These are phyloP conservation scores for Cladobotryum protrusum DNA, from an alignment of 2,329 filamentous ascomycete genomes.

Conservation along the genomic window DNA sequence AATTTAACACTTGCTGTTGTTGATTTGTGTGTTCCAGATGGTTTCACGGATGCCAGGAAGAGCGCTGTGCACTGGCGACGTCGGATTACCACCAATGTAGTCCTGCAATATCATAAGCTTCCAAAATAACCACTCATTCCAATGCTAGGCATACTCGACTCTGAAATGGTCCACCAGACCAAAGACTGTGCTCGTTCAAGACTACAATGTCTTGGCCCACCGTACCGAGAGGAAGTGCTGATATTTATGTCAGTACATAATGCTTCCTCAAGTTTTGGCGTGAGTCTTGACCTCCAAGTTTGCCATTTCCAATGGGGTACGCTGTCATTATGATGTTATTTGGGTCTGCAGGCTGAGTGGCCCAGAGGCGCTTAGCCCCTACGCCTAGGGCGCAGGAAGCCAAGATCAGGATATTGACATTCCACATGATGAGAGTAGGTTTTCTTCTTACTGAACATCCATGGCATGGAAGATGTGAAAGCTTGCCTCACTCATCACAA, in stretches of 20 bases:
- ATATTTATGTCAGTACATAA: not conserved
- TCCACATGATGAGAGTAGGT: no score
- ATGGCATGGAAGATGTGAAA: no score
- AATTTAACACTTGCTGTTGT: conserved; percentile 1
- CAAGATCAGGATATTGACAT: no score
- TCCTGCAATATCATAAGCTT: conserved; percentile 7
- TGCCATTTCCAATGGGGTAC: conserved; percentile 16
- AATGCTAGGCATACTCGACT: conserved; percentile 4
- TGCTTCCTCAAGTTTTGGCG: not conserved
- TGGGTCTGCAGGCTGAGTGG: conserved; percentile 4
- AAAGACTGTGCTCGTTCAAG: conserved; percentile 15
- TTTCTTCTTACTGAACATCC: no score
- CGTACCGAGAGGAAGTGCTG: conserved; percentile 14
- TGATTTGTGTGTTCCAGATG: conserved; percentile 13
- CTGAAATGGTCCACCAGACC: conserved; percentile 17
- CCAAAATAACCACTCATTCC: not conserved
- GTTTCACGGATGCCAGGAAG: conserved; percentile 14
- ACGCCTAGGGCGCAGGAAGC: conserved; percentile 2
- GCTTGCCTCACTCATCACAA: no score
- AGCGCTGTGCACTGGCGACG: conserved; percentile 1
- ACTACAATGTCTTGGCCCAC: conserved; percentile 12
- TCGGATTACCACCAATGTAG: conserved; percentile 15
- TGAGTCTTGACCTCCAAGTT: conserved; percentile 12
- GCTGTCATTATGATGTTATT: conserved; percentile 14
- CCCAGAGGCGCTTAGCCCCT: conserved; percentile 3